phyloP scores from a whole-genome alignment of 2,329 filamentous ascomycete species.

The Talaromyces sp. region DNA sequence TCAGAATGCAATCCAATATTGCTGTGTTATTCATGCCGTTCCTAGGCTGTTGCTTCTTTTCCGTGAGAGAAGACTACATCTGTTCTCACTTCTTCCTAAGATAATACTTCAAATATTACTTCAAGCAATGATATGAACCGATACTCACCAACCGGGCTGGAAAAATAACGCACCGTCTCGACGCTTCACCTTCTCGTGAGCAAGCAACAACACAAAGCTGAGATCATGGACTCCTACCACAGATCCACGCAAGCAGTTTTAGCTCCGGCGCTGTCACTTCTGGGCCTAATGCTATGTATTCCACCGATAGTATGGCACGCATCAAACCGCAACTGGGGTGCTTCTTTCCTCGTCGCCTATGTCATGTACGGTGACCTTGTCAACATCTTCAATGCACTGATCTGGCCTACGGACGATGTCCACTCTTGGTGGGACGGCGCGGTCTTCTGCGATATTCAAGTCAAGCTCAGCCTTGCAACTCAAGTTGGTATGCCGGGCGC shows the following conservation, averaged over 20 bases:
- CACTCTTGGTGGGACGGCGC: slow-evolving; percentile 55
- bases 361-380: slow-evolving; percentile 55
- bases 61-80: background rate
- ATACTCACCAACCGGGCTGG: background rate
- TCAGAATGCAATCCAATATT: background rate
- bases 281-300: slow-evolving; percentile 52
- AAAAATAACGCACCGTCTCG: background rate
- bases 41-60: background rate
- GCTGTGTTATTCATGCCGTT: background rate
- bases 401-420: slow-evolving; percentile 61
- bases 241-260: slow-evolving; percentile 30
- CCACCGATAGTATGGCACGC: slow-evolving; percentile 59
- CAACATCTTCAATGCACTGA: slow-evolving; percentile 58
- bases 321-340: slow-evolving; percentile 58
- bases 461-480: slow-evolving; percentile 54
- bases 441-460: slow-evolving; percentile 62
- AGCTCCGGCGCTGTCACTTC: slow-evolving; percentile 49
- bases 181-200: background rate
- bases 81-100: background rate
- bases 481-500: slow-evolving; percentile 52
- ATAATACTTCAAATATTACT: background rate
- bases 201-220: slow-evolving; percentile 1
- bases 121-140: background rate
- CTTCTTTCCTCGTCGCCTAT: slow-evolving; percentile 56
- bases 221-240: slow-evolving; percentile 7